phyloP scores from a whole-genome alignment of 768 basidiomycete species.

The Coprinopsis cinerea region DNA sequence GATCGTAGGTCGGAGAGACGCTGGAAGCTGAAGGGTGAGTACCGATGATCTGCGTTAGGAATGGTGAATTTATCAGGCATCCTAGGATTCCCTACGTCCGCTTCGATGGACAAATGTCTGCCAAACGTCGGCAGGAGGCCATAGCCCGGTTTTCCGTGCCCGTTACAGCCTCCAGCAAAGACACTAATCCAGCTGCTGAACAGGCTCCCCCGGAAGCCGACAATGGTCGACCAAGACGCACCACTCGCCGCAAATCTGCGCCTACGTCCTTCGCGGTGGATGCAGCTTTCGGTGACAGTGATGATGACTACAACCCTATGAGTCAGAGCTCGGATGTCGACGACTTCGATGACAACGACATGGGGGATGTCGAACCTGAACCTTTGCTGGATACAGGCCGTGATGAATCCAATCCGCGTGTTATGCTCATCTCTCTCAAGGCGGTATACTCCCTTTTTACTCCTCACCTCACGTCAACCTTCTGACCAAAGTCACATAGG shows the following conservation, averaged over 20 bases:
- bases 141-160: constrained; percentile 72
- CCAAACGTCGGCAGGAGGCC: constrained; percentile 69
- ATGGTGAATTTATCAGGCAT: constrained; percentile 1
- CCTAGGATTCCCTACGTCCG: constrained; percentile 68
- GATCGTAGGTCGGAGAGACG: constrained; percentile 56
- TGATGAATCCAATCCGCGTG: constrained; percentile 49
- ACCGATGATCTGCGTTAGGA: neutral
- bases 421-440: constrained; percentile 86
- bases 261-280: neutral
- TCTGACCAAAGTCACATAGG: constrained; percentile 29
- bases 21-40: constrained; percentile 60
- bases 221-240: neutral
- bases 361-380: constrained; percentile 21
- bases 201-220: neutral
- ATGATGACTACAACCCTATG: constrained; percentile 16
- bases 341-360: constrained; percentile 17
- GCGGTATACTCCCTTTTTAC: constrained; percentile 29
- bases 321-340: too few relatives aligned
- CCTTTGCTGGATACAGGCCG: neutral
- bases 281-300: constrained; percentile 8
- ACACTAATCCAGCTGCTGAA: constrained; percentile 18
- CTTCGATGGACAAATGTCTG: constrained; percentile 86
- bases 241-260: constrained; percentile 8
- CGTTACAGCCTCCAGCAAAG: too few relatives aligned
- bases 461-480: neutral